Evolutionary conservation across 495 filamentous ascomycete genomes (phyloP), one percentile per base, ranked within the genome.

Genomic region (Cenococcum geophilum): DNA sequence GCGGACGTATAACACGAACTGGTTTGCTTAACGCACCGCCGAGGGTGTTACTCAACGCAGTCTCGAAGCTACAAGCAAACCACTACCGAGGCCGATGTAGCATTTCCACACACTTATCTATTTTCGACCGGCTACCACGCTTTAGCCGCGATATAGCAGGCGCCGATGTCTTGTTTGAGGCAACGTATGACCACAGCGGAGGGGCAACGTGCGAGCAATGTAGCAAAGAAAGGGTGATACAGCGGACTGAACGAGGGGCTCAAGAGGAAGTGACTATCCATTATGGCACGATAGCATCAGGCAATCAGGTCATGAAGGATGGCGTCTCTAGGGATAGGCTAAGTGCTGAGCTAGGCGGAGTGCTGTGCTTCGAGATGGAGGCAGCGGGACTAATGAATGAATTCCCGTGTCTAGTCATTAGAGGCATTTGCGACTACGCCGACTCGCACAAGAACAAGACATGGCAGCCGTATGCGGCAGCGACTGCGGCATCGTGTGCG

Each of bases 261-360:
- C 4, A 5, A 20, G 5, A 16, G 20, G 36, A 48, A 8, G 55
- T 62, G 1, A 21, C 14, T 1, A 62, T 72, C 8, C 50, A 61
- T 14, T 16, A 71, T 21, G 72, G 72, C 5, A 12, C 40, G 4
- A 63, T 74, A 1, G 67, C 51, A 14, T 70, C 68, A 18, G 70
- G 70, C 9, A 70, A 74, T 47, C 60, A 50, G n/a, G 68, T 72
- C 5, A 68, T 75, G 58, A 72, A 69, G 52, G 68, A 65, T 2
- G 71, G 65, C 0, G 35, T 42, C 4, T 22, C 57, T 18, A 67
- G 72, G 8, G 72, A 74, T 32, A 14, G 23, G n/a, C 34, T 73
- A 14, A 65, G 67, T 1, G 27, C 10, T 3, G 16, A 51, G 1
- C 16, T 65, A 11, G 45, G 57, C 11, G 20, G 34, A 1, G 59